Evolutionary conservation across 129 eudicot genomes (phyloP), one percentile per base, ranked within the genome.

Genomic region (Chrysanthemum lavandulifolium): DNA sequence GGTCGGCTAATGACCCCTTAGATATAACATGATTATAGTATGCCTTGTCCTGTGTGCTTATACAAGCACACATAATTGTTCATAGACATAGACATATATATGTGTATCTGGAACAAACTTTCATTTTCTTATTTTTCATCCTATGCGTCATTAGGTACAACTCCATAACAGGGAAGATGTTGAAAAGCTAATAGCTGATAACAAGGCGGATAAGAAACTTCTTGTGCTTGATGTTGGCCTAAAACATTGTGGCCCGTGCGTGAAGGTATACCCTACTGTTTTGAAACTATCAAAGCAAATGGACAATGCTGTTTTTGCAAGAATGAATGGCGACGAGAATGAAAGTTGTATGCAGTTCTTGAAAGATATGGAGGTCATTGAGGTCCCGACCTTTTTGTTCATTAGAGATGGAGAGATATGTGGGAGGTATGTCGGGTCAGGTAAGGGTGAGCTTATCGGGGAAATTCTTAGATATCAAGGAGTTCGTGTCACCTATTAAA

Each of bases 391-490:
- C 40, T 94, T 94, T 81, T 79, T 94, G 96, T 94, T 94, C 65
- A 85, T 94, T 6, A 90, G 89, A 73, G 96, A 94, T 13, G 98
- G 98, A 3, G 83, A 94, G 82, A 94, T 94, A 73, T 63, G 86
- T 16, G 98, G 98, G 73, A 81, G 98, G 75, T 94, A 94, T 74
- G 98, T 94, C 25, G 98, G 98, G 64, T 94, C 98, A 2, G 97
- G 98, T 23, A 85, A 78, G 48, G 98, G 98, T 11, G 98, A 94
- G 73, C 98, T 94, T 67, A 90, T 94, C 5, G 98, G 98, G 13
- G 98, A 94, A 76, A 94, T 94, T 71, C 92, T 94, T 70, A 86
- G 96, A 74, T 94, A 94, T 85, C 98, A 90, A 78, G 98, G 98
- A 18, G 98, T 94, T 68, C 90, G 96, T 33, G 98, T 93, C 36